Percentiles rank a stretch among this genome's conserved stretches.
These are phyloP conservation scores for Volvox africanus DNA, from an alignment of 139 green algal species.

Conservation along the genomic window DNA sequence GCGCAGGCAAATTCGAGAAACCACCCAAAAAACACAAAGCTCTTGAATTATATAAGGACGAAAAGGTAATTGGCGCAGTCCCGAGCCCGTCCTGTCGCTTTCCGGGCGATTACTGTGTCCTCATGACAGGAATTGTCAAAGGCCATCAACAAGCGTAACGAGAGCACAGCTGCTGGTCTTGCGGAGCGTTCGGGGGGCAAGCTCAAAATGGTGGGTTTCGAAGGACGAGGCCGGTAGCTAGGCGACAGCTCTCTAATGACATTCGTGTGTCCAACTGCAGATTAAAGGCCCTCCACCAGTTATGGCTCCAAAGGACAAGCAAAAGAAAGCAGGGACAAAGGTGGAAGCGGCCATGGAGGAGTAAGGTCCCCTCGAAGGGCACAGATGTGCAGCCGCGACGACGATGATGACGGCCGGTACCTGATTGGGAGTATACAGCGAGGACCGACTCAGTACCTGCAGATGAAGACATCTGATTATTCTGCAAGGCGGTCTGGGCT, in stretches of 20 bases:
- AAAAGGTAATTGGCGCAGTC: neutral
- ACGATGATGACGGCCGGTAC: no score
- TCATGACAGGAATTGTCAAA: slow-evolving; percentile 48
- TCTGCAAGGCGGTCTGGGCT: no score
- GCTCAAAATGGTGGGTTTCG: slow-evolving; percentile 46
- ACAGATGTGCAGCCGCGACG: no score
- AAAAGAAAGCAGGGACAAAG: slow-evolving; percentile 23
- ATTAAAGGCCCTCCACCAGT: slow-evolving; percentile 37
- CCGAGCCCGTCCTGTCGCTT: neutral
- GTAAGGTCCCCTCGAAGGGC: neutral
- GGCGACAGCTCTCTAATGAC: neutral
- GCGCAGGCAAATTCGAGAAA: slow-evolving; percentile 40
- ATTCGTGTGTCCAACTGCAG: neutral
- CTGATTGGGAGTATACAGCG: no score
- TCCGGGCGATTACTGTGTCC: neutral
- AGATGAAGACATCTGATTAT: no score
- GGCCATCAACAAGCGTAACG: slow-evolving; percentile 50
- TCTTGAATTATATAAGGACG: slow-evolving; percentile 1
- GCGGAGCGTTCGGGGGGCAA: slow-evolving; percentile 43
- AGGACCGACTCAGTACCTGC: no score
- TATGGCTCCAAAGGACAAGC: slow-evolving; percentile 31
- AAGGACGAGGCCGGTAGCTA: no score
- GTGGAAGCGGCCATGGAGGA: slow-evolving; percentile 3
- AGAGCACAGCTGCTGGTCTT: slow-evolving; percentile 18
- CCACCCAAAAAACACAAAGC: slow-evolving; percentile 38